These are phyloP conservation scores for Entomortierella beljakovae DNA, from an alignment of 192 early-diverging fungal species.

Conservation along the genomic window DNA sequence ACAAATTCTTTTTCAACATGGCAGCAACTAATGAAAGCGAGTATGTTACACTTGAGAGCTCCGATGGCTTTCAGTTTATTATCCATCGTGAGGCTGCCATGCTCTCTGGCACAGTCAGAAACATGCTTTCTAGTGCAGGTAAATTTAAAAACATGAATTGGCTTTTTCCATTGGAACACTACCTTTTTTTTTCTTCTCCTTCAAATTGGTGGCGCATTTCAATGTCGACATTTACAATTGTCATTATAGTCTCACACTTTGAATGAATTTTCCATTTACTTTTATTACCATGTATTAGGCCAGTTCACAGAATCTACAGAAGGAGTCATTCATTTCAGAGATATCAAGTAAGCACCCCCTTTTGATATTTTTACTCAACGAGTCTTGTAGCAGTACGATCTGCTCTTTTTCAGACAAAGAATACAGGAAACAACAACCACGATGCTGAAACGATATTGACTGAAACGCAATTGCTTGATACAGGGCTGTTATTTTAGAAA, in stretches of 20 bases:
- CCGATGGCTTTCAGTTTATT: constrained; percentile 92
- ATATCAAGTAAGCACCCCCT: constrained; percentile 81
- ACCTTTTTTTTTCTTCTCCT: neutral
- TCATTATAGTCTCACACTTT: neutral
- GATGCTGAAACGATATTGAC: neutral
- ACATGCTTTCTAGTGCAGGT: constrained; percentile 93
- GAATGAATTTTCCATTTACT: neutral
- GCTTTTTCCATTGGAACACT: neutral
- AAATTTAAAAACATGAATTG: too few species aligned
- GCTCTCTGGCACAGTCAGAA: constrained; percentile 92
- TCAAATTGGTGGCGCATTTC: constrained; percentile 34
- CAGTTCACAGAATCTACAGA: constrained; percentile 93
- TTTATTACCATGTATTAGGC: constrained; percentile 56
- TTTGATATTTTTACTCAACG: too few species aligned
- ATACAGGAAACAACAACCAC: too few species aligned
- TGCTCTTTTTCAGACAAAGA: too few species aligned
- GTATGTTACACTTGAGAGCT: constrained; percentile 86
- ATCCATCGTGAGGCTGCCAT: constrained; percentile 90
- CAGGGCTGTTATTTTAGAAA: constrained; percentile 92
- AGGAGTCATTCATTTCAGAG: constrained; percentile 87
- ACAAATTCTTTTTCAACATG: too few species aligned
- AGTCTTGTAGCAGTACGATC: too few species aligned
- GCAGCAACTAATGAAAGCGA: constrained; percentile 48
- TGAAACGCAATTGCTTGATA: neutral
- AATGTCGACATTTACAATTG: too few species aligned